Evolutionary conservation across 768 basidiomycete species (phyloP).

Genomic region (Phylloporus scabripes): DNA sequence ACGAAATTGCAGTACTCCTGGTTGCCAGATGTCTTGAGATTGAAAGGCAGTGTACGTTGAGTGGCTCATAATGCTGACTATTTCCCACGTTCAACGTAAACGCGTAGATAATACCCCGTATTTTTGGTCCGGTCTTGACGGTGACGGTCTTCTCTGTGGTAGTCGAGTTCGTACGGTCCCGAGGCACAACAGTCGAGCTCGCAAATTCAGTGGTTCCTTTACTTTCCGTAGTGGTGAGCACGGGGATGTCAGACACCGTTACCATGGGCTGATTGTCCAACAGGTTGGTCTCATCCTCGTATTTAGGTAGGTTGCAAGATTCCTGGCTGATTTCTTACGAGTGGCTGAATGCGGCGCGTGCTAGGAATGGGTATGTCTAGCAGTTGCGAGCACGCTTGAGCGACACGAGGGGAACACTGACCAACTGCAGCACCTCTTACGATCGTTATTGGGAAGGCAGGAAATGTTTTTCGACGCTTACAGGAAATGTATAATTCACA

Average conservation of each 20-base stretch:
- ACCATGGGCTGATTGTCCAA: not conserved
- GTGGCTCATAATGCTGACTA: not conserved
- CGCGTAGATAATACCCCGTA: conserved; percentile 57
- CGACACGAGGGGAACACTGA: not conserved
- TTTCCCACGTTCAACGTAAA: conserved; percentile 5
- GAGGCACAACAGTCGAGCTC: conserved; percentile 56
- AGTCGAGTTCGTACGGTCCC: conserved; percentile 53
- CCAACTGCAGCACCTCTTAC: conserved; percentile 61
- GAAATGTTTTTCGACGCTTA: conserved; percentile 71
- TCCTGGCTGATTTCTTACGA: not conserved
- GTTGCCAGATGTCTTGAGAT: conserved; percentile 80
- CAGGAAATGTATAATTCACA: conserved; percentile 46
- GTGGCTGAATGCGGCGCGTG: not conserved
- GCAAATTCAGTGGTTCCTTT: conserved; percentile 85
- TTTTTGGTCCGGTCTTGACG: conserved; percentile 78
- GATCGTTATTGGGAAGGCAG: conserved; percentile 88
- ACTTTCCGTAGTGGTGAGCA: conserved; percentile 83
- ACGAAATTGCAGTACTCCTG: conserved; percentile 62
- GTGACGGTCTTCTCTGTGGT: conserved; percentile 69
- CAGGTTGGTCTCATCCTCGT: conserved; percentile 87
- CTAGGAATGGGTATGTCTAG: conserved; percentile 57
- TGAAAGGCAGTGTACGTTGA: conserved; percentile 72
- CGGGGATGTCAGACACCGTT: not conserved
- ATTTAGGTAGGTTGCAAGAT: conserved; percentile 52
- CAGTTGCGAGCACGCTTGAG: not conserved